Percentiles rank a stretch among this genome's conserved stretches.
Evolutionary conservation across 495 filamentous ascomycete species (phyloP).

Genomic region (Neurospora sp.): DNA sequence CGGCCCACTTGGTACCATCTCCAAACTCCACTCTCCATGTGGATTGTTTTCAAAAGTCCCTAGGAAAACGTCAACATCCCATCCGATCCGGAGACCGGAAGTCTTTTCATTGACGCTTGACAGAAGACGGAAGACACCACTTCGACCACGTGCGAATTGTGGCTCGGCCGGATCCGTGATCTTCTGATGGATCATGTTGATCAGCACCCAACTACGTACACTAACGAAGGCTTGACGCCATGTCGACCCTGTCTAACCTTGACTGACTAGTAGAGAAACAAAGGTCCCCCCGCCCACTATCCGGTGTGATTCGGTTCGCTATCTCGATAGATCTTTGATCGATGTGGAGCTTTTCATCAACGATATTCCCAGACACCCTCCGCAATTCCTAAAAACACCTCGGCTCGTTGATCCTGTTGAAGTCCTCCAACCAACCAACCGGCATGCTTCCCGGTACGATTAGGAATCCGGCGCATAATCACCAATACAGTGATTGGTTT

Average conservation of each 20-base stretch:
- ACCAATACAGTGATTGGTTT: slow-evolving; percentile 8
- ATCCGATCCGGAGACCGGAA: not conserved
- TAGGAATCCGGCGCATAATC: slow-evolving; percentile 2
- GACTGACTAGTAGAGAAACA: not conserved
- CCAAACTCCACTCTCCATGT: not conserved
- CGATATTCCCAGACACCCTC: not conserved
- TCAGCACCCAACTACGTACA: not conserved
- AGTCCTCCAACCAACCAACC: not conserved
- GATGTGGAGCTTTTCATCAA: not conserved
- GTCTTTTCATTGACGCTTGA: not conserved
- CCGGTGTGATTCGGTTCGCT: not conserved
- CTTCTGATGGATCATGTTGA: not conserved
- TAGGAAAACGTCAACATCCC: not conserved
- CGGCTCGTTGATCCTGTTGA: not conserved
- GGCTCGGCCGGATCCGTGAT: not conserved
- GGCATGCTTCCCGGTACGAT: not conserved
- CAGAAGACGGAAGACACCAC: not conserved
- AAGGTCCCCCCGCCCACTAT: not conserved
- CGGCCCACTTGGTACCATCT: not conserved
- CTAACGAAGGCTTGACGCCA: not conserved
- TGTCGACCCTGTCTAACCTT: not conserved
- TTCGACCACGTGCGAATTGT: not conserved
- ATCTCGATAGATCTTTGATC: not conserved
- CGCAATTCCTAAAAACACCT: not conserved
- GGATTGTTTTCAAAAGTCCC: not conserved